Percentiles rank a stretch among this genome's conserved stretches.
These are phyloP conservation scores for Aspergillus sp. DNA, from an alignment of 2,329 filamentous ascomycete species.

Conservation along the genomic window DNA sequence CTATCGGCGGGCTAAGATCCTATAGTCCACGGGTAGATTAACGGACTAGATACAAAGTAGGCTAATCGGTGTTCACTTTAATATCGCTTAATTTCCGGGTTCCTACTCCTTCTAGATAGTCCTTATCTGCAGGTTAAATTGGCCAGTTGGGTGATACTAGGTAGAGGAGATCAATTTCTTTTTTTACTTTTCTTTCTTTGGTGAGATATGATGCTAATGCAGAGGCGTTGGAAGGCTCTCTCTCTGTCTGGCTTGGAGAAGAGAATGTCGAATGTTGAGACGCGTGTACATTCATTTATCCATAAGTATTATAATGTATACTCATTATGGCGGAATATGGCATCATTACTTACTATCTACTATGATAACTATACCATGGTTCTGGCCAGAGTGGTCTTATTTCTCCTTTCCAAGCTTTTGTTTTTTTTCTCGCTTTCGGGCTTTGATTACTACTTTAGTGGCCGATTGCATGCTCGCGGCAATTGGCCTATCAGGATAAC, in stretches of 20 bases:
- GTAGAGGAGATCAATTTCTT: too few species aligned
- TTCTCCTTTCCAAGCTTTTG: neutral
- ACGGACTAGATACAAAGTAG: too few species aligned
- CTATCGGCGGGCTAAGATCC: neutral
- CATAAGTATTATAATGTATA: neutral
- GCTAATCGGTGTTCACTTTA: neutral
- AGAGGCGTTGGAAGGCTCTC: too few species aligned
- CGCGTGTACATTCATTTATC: neutral
- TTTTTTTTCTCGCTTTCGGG: neutral
- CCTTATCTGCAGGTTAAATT: neutral
- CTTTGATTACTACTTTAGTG: neutral
- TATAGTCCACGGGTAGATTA: neutral
- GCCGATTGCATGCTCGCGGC: neutral
- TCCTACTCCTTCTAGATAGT: neutral
- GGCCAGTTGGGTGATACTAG: too few species aligned
- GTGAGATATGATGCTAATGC: too few species aligned
- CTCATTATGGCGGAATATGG: slow-evolving; percentile 6
- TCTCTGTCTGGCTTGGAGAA: too few species aligned
- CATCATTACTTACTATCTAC: neutral
- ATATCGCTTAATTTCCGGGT: slow-evolving; percentile 3
- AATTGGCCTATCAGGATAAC: neutral
- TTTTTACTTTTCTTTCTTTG: too few species aligned
- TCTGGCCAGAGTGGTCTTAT: neutral
- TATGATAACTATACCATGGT: neutral
- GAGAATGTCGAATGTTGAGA: too few species aligned